Percentiles rank a stretch among this genome's conserved stretches.
These are phyloP conservation scores for Nigrospora osmanthi DNA, from an alignment of 2,329 filamentous ascomycete genomes.

Conservation along the genomic window DNA sequence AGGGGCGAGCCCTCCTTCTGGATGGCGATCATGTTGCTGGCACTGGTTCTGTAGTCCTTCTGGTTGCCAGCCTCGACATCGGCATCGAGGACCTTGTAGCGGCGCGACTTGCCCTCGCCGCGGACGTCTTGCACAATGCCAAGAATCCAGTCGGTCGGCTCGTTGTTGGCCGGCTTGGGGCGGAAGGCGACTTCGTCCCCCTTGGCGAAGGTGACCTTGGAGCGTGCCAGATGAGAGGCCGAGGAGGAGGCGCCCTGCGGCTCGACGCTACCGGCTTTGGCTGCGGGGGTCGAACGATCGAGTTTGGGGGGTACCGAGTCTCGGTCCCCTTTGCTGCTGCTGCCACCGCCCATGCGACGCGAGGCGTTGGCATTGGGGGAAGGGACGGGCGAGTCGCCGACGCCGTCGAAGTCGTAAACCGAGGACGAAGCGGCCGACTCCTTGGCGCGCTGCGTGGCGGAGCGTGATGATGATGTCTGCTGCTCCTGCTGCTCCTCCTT, in stretches of 20 bases:
- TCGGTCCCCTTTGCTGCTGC: conserved; percentile 28
- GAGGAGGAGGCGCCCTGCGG: conserved; percentile 30
- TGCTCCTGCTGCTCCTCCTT: conserved; percentile 28
- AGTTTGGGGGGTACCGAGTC: conserved; percentile 48
- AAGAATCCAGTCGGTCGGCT: conserved; percentile 61
- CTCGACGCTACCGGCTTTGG: conserved; percentile 37
- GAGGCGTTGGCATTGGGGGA: conserved; percentile 27
- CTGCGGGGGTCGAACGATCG: conserved; percentile 28
- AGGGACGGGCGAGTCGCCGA: conserved; percentile 32
- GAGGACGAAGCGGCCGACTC: conserved; percentile 18
- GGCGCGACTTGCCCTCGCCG: conserved; percentile 68
- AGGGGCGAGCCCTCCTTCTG: conserved; percentile 48
- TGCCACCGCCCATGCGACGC: conserved; percentile 22
- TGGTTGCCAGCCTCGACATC: conserved; percentile 66
- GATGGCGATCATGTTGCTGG: conserved; percentile 71
- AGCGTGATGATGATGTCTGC: conserved; percentile 12
- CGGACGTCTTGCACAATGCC: conserved; percentile 70
- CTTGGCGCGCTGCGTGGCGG: conserved; percentile 16
- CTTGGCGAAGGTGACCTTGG: conserved; percentile 50
- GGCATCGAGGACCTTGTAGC: conserved; percentile 74
- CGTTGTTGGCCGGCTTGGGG: conserved; percentile 42
- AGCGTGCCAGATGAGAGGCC: conserved; percentile 27
- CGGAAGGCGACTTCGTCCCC: conserved; percentile 62
- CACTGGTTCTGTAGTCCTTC: conserved; percentile 62
- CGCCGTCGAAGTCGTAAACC: conserved; percentile 35